A percentile compares a stretch with the other conserved stretches of the same genome.
These are phyloP conservation scores for Phytophthora aleatoria DNA, from an alignment of 352 stramenopile species.

Conservation along the genomic window DNA sequence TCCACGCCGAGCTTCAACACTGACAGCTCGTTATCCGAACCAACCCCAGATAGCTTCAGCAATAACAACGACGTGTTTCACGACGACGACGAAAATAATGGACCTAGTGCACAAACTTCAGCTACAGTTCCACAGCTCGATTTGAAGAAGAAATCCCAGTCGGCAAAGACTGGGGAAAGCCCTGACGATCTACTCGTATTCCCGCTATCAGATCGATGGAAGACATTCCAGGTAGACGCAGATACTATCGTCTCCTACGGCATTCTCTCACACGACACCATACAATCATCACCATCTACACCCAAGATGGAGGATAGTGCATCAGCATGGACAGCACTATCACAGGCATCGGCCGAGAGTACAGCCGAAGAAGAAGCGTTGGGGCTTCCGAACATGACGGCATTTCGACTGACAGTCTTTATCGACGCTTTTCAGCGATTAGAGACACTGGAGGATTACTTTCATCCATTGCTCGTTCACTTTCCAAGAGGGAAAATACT, in stretches of 20 bases:
- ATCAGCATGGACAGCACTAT: conserved; percentile 8
- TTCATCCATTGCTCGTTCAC: conserved; percentile 54
- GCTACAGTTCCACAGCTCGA: conserved; percentile 13
- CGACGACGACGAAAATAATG: conserved; percentile 17
- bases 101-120: background rate
- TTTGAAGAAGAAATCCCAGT: conserved; percentile 19
- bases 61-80: conserved; percentile 24
- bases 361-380: conserved; percentile 19
- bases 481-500: conserved; percentile 72
- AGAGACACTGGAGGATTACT: conserved; percentile 63
- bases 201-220: conserved; percentile 43
- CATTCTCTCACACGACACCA: conserved; percentile 48
- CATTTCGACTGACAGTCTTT: conserved; percentile 69
- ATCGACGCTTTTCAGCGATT: conserved; percentile 70
- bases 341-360: conserved; percentile 10
- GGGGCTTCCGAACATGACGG: conserved; percentile 4
- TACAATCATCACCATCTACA: conserved; percentile 14
- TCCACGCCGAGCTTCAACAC: conserved; percentile 28
- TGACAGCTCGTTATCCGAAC: conserved; percentile 15
- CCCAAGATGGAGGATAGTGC: background rate
- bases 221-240: conserved; percentile 47
- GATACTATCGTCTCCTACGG: conserved; percentile 53
- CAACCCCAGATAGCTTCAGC: conserved; percentile 8
- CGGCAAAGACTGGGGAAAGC: conserved; percentile 11
- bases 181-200: conserved; percentile 40